Conservation (phyloP, 495 filamentous ascomycete genomes). For the Friedmanniomyces simplex region DNA sequence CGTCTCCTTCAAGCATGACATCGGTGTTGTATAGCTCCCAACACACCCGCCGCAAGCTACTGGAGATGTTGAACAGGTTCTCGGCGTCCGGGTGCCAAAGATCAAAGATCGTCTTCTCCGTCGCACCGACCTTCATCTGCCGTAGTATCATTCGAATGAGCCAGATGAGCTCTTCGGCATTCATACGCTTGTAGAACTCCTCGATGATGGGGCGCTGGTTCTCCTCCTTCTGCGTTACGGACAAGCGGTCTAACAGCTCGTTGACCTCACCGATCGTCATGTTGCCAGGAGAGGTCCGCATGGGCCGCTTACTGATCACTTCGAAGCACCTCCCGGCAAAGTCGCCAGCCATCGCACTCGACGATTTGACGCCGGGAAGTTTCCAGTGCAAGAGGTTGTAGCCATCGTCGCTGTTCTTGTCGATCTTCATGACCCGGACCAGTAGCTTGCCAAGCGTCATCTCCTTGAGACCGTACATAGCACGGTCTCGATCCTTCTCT, state of each 20-base stretch:
- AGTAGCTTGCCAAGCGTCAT: constrained; percentile 78
- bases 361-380: constrained; percentile 57
- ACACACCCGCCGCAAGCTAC: constrained; percentile 79
- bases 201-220: constrained; percentile 69
- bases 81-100: constrained; percentile 93
- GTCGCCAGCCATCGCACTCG: constrained; percentile 65
- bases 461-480: constrained; percentile 93
- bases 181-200: constrained; percentile 83
- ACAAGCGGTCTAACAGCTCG: constrained; percentile 68
- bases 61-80: constrained; percentile 80
- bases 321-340: constrained; percentile 84
- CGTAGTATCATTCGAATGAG: constrained; percentile 86
- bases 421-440: constrained; percentile 85
- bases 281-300: constrained; percentile 60
- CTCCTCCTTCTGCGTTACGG: constrained; percentile 64
- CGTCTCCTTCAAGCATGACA: constrained; percentile 61
- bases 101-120: constrained; percentile 83
- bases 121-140: constrained; percentile 97
- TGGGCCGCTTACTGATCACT: constrained; percentile 72
- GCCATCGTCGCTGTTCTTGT: constrained; percentile 81
- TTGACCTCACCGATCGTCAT: constrained; percentile 88
- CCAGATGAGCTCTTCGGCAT: constrained; percentile 88
- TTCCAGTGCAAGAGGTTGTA: constrained; percentile 87
- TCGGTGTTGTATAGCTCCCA: constrained; percentile 83
- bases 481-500: constrained; percentile 83